These are phyloP conservation scores for Bigelowiella natans DNA, from an alignment of 78 protist species.

Conservation along the genomic window DNA sequence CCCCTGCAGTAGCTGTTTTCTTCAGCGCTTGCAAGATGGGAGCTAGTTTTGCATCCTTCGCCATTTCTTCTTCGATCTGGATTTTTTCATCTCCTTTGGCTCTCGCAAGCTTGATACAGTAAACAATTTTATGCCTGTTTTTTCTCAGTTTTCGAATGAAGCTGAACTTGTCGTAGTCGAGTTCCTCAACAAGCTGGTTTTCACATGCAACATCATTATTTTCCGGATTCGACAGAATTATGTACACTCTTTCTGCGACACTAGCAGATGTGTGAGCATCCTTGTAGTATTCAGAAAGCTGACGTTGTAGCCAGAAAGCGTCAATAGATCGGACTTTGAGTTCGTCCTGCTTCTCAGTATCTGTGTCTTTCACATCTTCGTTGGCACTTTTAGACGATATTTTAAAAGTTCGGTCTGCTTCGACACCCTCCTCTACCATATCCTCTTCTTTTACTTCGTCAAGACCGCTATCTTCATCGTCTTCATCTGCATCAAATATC, in stretches of 20 bases:
- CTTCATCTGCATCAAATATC: constrained; percentile 55
- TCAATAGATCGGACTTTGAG: constrained; percentile 7
- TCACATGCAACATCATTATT: constrained; percentile 53
- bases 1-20: background rate
- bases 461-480: constrained; percentile 19
- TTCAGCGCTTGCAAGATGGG: constrained; percentile 28
- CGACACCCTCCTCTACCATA: constrained; percentile 52
- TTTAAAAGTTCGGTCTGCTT: constrained; percentile 2
- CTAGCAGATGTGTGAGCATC: constrained; percentile 15
- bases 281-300: background rate
- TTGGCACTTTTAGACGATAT: background rate
- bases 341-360: background rate
- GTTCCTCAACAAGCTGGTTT: constrained; percentile 56
- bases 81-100: constrained; percentile 50
- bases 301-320: constrained; percentile 26
- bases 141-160: constrained; percentile 47
- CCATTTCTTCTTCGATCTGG: constrained; percentile 57
- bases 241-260: constrained; percentile 18
- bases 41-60: constrained; percentile 20
- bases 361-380: background rate
- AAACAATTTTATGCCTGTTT: constrained; percentile 19
- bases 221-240: background rate
- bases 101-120: background rate
- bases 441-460: constrained; percentile 37
- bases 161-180: constrained; percentile 68